phyloP scores from a whole-genome alignment of 257 asterid species.

The Echites panduratus region DNA sequence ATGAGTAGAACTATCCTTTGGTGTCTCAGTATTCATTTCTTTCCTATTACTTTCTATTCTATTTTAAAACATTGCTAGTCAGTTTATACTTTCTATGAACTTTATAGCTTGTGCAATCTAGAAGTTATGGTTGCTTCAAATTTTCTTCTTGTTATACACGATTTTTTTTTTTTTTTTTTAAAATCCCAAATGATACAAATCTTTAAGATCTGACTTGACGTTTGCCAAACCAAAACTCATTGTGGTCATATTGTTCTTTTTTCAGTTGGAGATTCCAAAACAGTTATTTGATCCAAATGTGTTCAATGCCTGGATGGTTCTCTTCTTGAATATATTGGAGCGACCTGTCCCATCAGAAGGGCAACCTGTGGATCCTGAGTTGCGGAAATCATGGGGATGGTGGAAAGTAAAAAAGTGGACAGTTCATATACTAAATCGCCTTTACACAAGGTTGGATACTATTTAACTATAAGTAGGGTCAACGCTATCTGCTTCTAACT shows the following conservation, averaged over 20 bases:
- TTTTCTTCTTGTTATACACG: neutral
- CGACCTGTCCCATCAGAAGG: constrained; percentile 95
- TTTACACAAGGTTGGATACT: constrained; percentile 65
- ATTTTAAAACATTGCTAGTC: no score
- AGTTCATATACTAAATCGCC: constrained; percentile 84
- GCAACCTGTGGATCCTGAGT: constrained; percentile 83
- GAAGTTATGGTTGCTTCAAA: neutral
- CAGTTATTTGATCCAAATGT: constrained; percentile 83
- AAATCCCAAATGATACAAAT: neutral
- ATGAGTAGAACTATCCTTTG: neutral
- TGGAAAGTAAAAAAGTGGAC: constrained; percentile 99
- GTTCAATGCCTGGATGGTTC: constrained; percentile 95
- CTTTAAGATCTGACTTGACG: neutral
- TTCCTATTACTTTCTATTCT: no score
- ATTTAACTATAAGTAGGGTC: neutral
- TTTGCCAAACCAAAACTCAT: neutral
- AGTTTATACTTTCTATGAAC: no score
- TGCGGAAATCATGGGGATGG: constrained; percentile 98
- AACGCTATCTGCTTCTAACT: neutral
- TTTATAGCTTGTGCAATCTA: neutral
- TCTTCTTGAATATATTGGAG: constrained; percentile 81
- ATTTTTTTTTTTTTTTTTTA: neutral
- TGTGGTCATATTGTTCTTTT: constrained; percentile 7
- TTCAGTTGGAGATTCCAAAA: constrained; percentile 93
- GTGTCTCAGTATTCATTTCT: neutral